phyloP scores from a whole-genome alignment of 2,329 filamentous ascomycete species.

The Helotiales sp. region DNA sequence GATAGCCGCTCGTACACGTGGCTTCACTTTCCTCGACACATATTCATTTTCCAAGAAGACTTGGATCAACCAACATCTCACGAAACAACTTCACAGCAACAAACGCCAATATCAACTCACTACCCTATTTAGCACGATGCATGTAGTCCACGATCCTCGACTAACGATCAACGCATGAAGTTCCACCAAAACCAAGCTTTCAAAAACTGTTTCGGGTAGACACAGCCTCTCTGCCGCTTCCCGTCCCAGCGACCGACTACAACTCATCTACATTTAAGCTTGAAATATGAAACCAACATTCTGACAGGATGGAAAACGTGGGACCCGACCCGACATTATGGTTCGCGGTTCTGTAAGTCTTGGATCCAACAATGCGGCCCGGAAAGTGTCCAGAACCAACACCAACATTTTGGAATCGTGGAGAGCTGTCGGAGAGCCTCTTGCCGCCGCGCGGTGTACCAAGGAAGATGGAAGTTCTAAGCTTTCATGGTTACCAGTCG shows the following conservation, averaged over 20 bases:
- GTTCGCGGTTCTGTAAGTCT: not conserved
- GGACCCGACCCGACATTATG: not conserved
- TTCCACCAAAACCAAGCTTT: no score
- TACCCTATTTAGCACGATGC: no score
- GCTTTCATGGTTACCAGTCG: not conserved
- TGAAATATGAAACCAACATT: not conserved
- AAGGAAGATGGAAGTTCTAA: not conserved
- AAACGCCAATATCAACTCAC: not conserved
- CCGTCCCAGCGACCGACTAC: not conserved
- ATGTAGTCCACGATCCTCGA: no score
- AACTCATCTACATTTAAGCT: not conserved
- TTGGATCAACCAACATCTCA: no score
- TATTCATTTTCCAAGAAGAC: no score
- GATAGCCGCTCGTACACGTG: not conserved
- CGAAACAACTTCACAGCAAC: not conserved
- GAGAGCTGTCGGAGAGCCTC: not conserved
- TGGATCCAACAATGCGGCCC: not conserved
- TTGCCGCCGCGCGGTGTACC: not conserved
- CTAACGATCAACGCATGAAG: no score
- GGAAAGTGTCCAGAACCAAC: not conserved
- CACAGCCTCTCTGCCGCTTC: not conserved
- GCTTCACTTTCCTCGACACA: no score
- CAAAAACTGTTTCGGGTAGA: not conserved
- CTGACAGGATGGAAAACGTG: not conserved
- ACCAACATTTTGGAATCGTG: not conserved